Percentiles rank a stretch among this genome's conserved stretches.
phyloP scores from a whole-genome alignment of 1,284 basidiomycete species.

The Tilletia indica region DNA sequence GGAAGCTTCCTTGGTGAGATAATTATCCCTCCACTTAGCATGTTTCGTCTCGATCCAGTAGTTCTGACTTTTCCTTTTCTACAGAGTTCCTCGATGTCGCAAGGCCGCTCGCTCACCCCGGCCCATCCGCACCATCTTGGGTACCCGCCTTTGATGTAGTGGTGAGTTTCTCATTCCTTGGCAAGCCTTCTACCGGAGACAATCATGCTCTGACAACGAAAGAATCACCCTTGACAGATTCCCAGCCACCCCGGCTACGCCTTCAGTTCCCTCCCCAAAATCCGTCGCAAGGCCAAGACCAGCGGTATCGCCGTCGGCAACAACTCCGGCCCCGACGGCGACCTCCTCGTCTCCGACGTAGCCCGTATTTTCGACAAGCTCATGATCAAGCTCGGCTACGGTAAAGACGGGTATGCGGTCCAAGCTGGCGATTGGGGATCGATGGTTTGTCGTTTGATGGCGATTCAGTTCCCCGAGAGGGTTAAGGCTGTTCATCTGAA shows the following conservation, averaged over 20 bases:
- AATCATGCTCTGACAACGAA: too few relatives aligned
- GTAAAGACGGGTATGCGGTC: slow-evolving; percentile 31
- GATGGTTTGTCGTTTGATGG: slow-evolving; percentile 31
- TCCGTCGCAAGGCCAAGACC: slow-evolving; percentile 6
- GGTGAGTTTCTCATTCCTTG: slow-evolving; percentile 17
- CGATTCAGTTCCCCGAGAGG: slow-evolving; percentile 26
- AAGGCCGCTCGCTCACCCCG: slow-evolving; percentile 48
- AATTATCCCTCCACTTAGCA: not conserved
- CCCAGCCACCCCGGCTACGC: slow-evolving; percentile 53
- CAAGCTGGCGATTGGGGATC: slow-evolving; percentile 46
- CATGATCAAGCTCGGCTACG: slow-evolving; percentile 39
- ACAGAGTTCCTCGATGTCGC: slow-evolving; percentile 51
- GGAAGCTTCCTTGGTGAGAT: slow-evolving; percentile 10
- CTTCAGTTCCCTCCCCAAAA: slow-evolving; percentile 27
- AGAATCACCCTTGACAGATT: not conserved
- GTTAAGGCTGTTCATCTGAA: slow-evolving; percentile 40
- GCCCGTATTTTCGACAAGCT: slow-evolving; percentile 42
- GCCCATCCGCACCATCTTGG: slow-evolving; percentile 22
- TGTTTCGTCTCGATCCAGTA: not conserved
- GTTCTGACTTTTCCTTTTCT: slow-evolving; percentile 23
- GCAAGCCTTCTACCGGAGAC: too few relatives aligned
- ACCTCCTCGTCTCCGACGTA: slow-evolving; percentile 38
- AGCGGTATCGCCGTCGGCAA: not conserved
- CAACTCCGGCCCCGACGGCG: slow-evolving; percentile 27
- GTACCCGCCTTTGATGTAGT: slow-evolving; percentile 50